A percentile compares a stretch with the other conserved stretches of the same genome.
These are phyloP conservation scores for Platismatia glauca DNA, from an alignment of 495 filamentous ascomycete species.

Conservation along the genomic window DNA sequence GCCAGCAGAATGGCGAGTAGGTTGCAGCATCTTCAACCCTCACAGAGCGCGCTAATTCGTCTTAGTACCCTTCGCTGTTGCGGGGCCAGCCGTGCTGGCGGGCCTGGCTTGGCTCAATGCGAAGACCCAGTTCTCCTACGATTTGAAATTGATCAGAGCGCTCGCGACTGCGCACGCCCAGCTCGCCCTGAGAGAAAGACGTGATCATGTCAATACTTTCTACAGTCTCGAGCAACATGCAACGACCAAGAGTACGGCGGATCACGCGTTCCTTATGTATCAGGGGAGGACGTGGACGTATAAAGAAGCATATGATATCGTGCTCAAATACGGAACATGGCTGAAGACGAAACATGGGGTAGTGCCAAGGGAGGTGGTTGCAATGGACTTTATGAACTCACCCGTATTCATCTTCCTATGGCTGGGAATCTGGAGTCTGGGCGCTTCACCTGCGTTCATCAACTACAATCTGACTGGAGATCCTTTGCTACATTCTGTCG, in stretches of 20 bases:
- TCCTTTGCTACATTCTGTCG: constrained; percentile 71
- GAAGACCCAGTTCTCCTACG: constrained; percentile 56
- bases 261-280: constrained; percentile 61
- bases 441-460: constrained; percentile 83
- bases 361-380: constrained; percentile 71
- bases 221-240: constrained; percentile 69
- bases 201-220: constrained; percentile 64
- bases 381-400: constrained; percentile 81
- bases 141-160: constrained; percentile 46
- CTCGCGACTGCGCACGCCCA: constrained; percentile 37
- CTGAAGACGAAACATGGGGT: constrained; percentile 62
- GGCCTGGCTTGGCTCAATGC: constrained; percentile 77
- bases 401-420: constrained; percentile 75
- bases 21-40: not conserved
- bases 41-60: not conserved
- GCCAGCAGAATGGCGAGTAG: constrained; percentile 17
- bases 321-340: constrained; percentile 74
- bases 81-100: constrained; percentile 57
- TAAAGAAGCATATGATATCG: constrained; percentile 65
- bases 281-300: constrained; percentile 71
- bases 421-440: constrained; percentile 81
- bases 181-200: constrained; percentile 36
- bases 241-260: constrained; percentile 43
- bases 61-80: constrained; percentile 39
- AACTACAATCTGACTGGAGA: constrained; percentile 83